phyloP scores from a whole-genome alignment of 176 grass and related monocot genomes.

The Aegilops bicornis region DNA sequence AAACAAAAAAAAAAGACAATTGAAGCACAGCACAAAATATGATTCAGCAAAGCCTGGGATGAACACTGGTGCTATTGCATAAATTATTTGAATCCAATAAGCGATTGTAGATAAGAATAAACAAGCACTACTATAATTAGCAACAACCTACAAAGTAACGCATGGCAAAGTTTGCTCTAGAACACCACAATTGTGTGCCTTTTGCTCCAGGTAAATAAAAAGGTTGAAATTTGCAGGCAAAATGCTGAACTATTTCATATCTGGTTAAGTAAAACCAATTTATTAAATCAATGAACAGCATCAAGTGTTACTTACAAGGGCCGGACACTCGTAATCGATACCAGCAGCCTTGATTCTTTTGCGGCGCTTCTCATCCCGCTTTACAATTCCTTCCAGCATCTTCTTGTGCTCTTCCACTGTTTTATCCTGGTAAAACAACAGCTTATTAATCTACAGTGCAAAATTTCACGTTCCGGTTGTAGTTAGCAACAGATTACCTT shows the following conservation, averaged over 20 bases:
- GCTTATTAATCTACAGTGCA: background rate
- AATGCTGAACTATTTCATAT: background rate
- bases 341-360: conserved; percentile 81
- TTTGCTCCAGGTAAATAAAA: background rate
- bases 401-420: conserved; percentile 63
- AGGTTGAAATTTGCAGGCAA: background rate
- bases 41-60: background rate
- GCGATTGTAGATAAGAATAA: background rate
- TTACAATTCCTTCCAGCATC: conserved; percentile 71
- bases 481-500: conserved; percentile 54
- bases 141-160: background rate
- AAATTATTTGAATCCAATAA: background rate
- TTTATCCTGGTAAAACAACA: conserved; percentile 57
- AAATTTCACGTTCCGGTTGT: background rate
- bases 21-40: background rate
- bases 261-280: background rate
- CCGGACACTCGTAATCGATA: conserved; percentile 80
- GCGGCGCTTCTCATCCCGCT: conserved; percentile 65
- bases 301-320: conserved; percentile 63
- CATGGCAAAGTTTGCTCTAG: background rate
- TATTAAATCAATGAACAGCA: conserved; percentile 3
- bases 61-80: background rate
- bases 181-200: background rate
- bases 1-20: background rate
- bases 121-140: background rate